phyloP scores from a whole-genome alignment of 1,139 yeast species.

The Scheffersomyces stambukii region DNA sequence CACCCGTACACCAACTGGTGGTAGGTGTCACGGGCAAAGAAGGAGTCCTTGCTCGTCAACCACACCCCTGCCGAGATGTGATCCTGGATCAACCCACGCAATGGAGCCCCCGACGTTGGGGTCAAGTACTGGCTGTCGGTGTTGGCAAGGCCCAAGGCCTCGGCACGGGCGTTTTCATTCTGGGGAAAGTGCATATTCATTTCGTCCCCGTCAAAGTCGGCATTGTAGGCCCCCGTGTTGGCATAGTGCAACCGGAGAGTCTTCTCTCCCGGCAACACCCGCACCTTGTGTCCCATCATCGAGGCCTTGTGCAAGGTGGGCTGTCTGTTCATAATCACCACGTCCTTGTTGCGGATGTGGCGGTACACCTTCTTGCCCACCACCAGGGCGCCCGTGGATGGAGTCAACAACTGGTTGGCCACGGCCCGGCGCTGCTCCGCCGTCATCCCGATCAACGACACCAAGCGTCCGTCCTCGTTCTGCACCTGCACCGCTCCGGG shows the following conservation, averaged over 20 bases:
- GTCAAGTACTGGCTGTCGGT: slow-evolving; percentile 97
- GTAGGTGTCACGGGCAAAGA: slow-evolving; percentile 86
- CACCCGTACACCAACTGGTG: slow-evolving; percentile 94
- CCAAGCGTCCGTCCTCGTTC: slow-evolving; percentile 89
- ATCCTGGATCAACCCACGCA: slow-evolving; percentile 98
- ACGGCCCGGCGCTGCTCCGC: slow-evolving; percentile 92
- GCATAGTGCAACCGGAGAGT: slow-evolving; percentile 96
- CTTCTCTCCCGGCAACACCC: slow-evolving; percentile 96
- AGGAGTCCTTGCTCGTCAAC: slow-evolving; percentile 89
- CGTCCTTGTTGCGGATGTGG: slow-evolving; percentile 92
- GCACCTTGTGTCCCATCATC: slow-evolving; percentile 99
- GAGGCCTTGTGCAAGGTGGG: slow-evolving; percentile 99
- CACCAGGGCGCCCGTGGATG: slow-evolving; percentile 54
- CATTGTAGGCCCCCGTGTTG: slow-evolving; percentile 97
- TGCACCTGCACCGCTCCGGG: slow-evolving; percentile 98
- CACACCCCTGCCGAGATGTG: slow-evolving; percentile 99
- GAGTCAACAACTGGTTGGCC: slow-evolving; percentile 92
- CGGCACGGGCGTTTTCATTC: slow-evolving; percentile 95
- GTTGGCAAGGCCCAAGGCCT: slow-evolving; percentile 90
- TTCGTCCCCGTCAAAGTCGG: slow-evolving; percentile 99
- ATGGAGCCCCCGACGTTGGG: slow-evolving; percentile 97
- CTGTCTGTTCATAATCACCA: slow-evolving; percentile 97
- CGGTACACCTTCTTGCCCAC: slow-evolving; percentile 90
- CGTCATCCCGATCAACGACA: slow-evolving; percentile 84
- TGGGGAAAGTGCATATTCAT: slow-evolving; percentile 99